These are phyloP conservation scores for Elasticomyces elasticus DNA, from an alignment of 495 filamentous ascomycete genomes.

Conservation along the genomic window DNA sequence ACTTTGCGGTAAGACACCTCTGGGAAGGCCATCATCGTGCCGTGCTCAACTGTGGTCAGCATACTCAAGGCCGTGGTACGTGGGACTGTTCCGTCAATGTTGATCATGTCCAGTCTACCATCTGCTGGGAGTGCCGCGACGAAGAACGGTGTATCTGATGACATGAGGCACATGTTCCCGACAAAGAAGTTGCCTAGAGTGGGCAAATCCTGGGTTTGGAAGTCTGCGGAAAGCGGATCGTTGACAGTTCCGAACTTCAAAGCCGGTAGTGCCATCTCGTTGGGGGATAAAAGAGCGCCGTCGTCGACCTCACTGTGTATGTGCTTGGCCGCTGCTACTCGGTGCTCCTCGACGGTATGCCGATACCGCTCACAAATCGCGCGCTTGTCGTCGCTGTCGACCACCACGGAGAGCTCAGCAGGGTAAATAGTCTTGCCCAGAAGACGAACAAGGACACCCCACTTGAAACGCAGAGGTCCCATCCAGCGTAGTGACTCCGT, in stretches of 20 bases:
- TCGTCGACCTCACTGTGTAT: not conserved
- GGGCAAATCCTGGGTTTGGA: constrained; percentile 51
- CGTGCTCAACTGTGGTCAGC: constrained; percentile 58
- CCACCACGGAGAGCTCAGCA: constrained; percentile 75
- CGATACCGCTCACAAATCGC: constrained; percentile 64
- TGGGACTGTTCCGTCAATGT: constrained; percentile 63
- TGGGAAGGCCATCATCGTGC: constrained; percentile 65
- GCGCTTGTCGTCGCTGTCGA: constrained; percentile 67
- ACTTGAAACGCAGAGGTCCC: constrained; percentile 73
- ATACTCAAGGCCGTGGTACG: constrained; percentile 52
- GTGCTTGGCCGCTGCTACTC: constrained; percentile 24
- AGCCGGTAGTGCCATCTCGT: constrained; percentile 45
- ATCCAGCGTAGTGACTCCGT: constrained; percentile 92
- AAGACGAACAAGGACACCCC: constrained; percentile 66
- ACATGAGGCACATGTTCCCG: constrained; percentile 92
- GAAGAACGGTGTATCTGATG: constrained; percentile 81
- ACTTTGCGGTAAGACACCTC: constrained; percentile 76
- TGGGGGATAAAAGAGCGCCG: not conserved
- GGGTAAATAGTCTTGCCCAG: constrained; percentile 68
- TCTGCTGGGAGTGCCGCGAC: constrained; percentile 73
- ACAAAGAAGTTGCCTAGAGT: constrained; percentile 87
- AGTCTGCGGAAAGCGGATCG: constrained; percentile 59
- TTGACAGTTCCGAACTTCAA: constrained; percentile 70
- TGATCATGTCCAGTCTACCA: constrained; percentile 75
- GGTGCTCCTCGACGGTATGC: constrained; percentile 32